Base-by-base conservation (phyloP, 305 asterid genomes). In the Solanum hybrid region DNA sequence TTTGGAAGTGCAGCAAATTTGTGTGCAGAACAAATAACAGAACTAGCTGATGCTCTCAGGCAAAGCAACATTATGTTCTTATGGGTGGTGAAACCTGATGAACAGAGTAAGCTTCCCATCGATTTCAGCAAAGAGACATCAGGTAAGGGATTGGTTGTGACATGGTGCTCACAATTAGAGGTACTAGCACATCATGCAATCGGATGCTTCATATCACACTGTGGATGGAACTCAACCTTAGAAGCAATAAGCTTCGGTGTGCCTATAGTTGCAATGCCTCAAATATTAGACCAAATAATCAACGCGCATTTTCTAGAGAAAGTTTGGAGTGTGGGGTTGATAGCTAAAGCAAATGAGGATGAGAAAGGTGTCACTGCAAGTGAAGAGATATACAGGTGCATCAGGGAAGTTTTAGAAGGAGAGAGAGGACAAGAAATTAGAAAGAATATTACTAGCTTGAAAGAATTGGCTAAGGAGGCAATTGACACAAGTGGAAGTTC, bases 151-250 rank as follows among this genome's bases (percentile, higher is more conserved):
- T 75, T 94, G 78, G 91, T 94, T 22, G 95, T 93, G 51, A 89
- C 92, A 64, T 94, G 95, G 96, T 90, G 94, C 87, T 94, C 94
- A 12, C 95, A 94, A 78, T 84, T 95, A 87, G 94, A 90, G 2
- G 95, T 95, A 34, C 82, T 94, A 86, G 90, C 93, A 75, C 96
- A 94, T 82, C 81, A 88, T 31, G 92, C 95, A 3, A 89, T 92
- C 1, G 95, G 95, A 34, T 94, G 94, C 51, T 93, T 94, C 13
- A 78, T 94, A 26, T 92, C 95, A 31, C 96, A 94, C 15, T 94
- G 97, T 78, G 94, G 94, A 15, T 94, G 96, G 96, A 94, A 94
- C 88, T 94, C 95, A 71, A 92, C 95, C 4, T 42, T 91, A 40
- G 95, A 95, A 84, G 94, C 96, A 10, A 89, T 94, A 64, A 90